phyloP scores from a whole-genome alignment of 2,329 filamentous ascomycete genomes.

The Alternaria sp. region DNA sequence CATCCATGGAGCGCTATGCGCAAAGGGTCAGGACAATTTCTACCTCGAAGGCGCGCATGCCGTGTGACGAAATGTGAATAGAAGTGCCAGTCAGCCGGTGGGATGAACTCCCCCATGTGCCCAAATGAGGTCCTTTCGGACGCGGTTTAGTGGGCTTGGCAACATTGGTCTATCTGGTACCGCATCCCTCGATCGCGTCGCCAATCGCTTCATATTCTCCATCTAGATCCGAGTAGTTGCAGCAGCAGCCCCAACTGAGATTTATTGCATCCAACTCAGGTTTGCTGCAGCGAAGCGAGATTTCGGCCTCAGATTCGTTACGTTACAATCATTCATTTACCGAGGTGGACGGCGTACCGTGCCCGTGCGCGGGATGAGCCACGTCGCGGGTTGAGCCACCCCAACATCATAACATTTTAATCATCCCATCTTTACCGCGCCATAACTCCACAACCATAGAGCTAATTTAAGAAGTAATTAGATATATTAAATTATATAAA shows the following conservation, averaged over 20 bases:
- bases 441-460: no score
- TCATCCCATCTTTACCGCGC: no score
- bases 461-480: no score
- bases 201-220: constrained; percentile 15
- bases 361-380: no score
- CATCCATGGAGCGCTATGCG: neutral
- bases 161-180: neutral
- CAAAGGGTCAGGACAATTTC: neutral
- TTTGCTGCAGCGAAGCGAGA: constrained; percentile 16
- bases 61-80: neutral
- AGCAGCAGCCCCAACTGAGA: neutral
- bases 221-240: neutral
- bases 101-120: neutral
- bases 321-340: constrained; percentile 4
- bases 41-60: neutral
- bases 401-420: no score
- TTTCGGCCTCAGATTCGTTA: constrained; percentile 2
- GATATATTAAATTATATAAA: no score
- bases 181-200: constrained; percentile 7
- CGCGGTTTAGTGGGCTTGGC: constrained; percentile 12
- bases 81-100: neutral
- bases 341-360: no score
- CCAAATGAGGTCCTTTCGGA: neutral
- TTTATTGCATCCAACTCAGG: constrained; percentile 6
- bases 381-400: no score